These are phyloP conservation scores for Fusarium sp. DNA, from an alignment of 2,329 filamentous ascomycete genomes.

Conservation along the genomic window DNA sequence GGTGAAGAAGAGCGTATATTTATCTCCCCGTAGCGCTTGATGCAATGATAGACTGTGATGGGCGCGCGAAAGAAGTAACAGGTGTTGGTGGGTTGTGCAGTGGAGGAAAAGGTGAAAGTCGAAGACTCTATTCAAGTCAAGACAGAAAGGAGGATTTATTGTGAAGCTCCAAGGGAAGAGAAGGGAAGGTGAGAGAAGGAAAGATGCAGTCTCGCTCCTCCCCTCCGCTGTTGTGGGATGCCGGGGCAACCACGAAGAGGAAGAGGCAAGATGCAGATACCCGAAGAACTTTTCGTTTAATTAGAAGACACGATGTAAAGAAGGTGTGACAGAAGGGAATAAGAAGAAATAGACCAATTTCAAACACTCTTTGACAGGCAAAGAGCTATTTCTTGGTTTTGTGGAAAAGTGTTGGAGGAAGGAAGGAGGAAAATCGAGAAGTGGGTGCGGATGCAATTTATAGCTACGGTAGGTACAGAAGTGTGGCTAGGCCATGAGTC, in stretches of 20 bases:
- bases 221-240: not conserved
- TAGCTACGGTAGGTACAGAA: not conserved
- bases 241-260: not conserved
- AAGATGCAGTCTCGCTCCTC: not conserved
- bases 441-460: constrained; percentile 5
- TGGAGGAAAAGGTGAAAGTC: no score
- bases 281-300: not conserved
- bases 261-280: not conserved
- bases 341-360: not conserved
- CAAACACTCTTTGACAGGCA: not conserved
- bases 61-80: not conserved
- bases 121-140: not conserved
- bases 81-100: not conserved
- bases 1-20: not conserved
- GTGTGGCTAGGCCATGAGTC: not conserved
- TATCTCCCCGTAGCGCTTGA: not conserved
- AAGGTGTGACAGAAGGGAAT: not conserved
- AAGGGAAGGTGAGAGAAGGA: not conserved
- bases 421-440: not conserved
- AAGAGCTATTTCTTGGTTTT: not conserved
- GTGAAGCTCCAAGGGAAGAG: not conserved
- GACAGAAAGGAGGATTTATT: not conserved
- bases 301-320: not conserved
- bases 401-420: not conserved
- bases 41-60: not conserved